phyloP scores from a whole-genome alignment of 768 basidiomycete species.

The Suillus placidus region DNA sequence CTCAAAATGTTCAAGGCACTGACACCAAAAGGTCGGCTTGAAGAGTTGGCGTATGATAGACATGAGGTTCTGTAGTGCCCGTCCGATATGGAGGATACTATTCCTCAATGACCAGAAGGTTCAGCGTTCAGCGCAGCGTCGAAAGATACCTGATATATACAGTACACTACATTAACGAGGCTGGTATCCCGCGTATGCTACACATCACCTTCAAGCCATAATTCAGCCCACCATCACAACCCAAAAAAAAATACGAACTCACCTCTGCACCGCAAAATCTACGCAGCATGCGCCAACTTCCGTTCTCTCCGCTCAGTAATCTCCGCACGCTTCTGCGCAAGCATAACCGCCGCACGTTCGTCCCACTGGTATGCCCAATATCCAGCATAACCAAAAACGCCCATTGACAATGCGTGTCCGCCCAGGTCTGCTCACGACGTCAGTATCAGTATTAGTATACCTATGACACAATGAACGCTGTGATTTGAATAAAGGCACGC shows the following conservation, averaged over 20 bases:
- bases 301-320: constrained; percentile 54
- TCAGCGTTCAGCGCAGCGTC: neutral
- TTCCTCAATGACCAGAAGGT: neutral
- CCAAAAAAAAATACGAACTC: neutral
- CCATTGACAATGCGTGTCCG: constrained; percentile 72
- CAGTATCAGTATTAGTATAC: neutral
- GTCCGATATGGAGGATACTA: neutral
- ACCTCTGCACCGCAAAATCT: constrained; percentile 23
- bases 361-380: constrained; percentile 79
- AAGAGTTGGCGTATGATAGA: neutral
- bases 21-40: neutral
- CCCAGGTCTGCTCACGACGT: constrained; percentile 57
- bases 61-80: neutral
- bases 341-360: constrained; percentile 56
- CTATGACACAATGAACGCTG: neutral
- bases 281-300: constrained; percentile 36
- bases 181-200: neutral
- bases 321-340: constrained; percentile 64
- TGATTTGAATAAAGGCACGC: constrained; percentile 36
- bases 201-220: neutral
- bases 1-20: neutral
- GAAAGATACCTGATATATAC: neutral
- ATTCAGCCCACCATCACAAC: neutral
- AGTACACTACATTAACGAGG: neutral
- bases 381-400: constrained; percentile 68